Conservation (phyloP, 2,329 filamentous ascomycete species). For the Aspergillus niger region DNA sequence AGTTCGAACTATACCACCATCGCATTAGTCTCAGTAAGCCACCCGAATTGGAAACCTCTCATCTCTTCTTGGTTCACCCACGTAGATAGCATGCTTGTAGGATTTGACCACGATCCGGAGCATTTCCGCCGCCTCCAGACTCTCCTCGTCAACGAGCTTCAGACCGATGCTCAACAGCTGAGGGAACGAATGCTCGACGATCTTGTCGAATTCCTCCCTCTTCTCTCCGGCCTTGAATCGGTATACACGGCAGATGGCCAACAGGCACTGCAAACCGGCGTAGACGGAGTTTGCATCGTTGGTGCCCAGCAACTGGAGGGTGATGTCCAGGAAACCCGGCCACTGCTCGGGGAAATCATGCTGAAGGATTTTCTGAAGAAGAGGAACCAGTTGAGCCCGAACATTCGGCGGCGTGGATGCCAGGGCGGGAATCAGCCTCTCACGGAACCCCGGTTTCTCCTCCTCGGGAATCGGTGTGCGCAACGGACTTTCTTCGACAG, state of each 20-base stretch:
- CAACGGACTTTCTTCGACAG: conserved; percentile 70
- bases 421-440: conserved; percentile 85
- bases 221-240: conserved; percentile 86
- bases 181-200: conserved; percentile 88
- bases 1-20: conserved; percentile 72
- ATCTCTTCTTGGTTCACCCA: conserved; percentile 49
- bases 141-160: conserved; percentile 85
- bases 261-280: conserved; percentile 87
- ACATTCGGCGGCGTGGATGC: conserved; percentile 77
- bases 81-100: conserved; percentile 97
- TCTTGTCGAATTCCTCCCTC: conserved; percentile 86
- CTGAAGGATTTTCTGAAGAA: conserved; percentile 93
- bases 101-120: conserved; percentile 91
- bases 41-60: background rate
- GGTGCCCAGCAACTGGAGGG: conserved; percentile 81
- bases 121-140: conserved; percentile 94
- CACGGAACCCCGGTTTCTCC: conserved; percentile 83
- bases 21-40: conserved; percentile 31
- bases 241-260: conserved; percentile 94
- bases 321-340: conserved; percentile 93
- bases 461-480: conserved; percentile 79
- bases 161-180: conserved; percentile 84
- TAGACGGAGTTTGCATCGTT: conserved; percentile 86
- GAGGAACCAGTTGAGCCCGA: conserved; percentile 88
- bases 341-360: conserved; percentile 93